Evolutionary conservation across 768 basidiomycete genomes (phyloP).

Genomic region (Gloeophyllum trabeum): DNA sequence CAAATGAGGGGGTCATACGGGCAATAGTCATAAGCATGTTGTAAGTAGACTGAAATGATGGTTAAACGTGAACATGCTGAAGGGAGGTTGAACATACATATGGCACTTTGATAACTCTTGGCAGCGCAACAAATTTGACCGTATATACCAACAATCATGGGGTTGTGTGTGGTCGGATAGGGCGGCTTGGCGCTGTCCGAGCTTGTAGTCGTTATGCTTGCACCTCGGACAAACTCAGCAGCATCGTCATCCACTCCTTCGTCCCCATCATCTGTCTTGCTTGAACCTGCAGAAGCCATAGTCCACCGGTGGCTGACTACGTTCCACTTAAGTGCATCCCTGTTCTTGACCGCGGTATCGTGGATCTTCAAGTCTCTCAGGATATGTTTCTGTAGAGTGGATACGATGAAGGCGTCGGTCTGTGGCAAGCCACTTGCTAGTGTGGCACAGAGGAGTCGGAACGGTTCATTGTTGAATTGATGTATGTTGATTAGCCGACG

Average conservation of each 20-base stretch:
- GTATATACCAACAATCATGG: slow-evolving; percentile 61
- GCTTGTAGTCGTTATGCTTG: slow-evolving; percentile 10
- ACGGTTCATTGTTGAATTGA: slow-evolving; percentile 83
- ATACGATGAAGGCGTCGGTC: slow-evolving; percentile 64
- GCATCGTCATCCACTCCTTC: slow-evolving; percentile 31
- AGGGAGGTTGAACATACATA: slow-evolving; percentile 50
- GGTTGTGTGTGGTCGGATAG: slow-evolving; percentile 61
- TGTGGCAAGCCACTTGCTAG: slow-evolving; percentile 62
- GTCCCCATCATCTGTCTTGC: slow-evolving; percentile 26
- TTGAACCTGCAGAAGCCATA: slow-evolving; percentile 7
- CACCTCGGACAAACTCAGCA: slow-evolving; percentile 13
- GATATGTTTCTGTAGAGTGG: slow-evolving; percentile 75
- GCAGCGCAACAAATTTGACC: slow-evolving; percentile 78
- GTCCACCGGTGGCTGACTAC: slow-evolving; percentile 45
- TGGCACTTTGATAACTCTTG: slow-evolving; percentile 82
- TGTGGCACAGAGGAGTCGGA: slow-evolving; percentile 64
- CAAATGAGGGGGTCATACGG: slow-evolving; percentile 81
- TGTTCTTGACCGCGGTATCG: slow-evolving; percentile 54
- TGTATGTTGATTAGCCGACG: slow-evolving; percentile 64
- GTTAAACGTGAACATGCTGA: slow-evolving; percentile 1
- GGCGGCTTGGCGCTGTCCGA: slow-evolving; percentile 33
- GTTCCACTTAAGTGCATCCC: slow-evolving; percentile 55
- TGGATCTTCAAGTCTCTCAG: slow-evolving; percentile 67
- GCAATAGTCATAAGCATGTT: slow-evolving; percentile 81
- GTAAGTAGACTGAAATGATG: slow-evolving; percentile 57